Conservation (phyloP, 305 asterid species). For the Fraxinus latifolia region DNA sequence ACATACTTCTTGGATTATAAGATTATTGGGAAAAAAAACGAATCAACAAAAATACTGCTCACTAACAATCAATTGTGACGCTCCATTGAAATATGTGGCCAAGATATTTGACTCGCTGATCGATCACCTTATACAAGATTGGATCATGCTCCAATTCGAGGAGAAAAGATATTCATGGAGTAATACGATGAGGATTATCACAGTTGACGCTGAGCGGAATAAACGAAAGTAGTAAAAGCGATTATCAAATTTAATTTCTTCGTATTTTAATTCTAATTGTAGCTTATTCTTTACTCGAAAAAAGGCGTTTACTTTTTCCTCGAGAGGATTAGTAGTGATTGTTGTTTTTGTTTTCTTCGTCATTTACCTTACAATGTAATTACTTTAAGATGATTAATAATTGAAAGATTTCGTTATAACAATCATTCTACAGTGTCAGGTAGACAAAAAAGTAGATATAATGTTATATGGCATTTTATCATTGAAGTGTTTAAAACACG, state of each 20-base stretch:
- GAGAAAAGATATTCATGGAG: conserved; percentile 10
- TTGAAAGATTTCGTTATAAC: not conserved
- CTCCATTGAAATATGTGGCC: conserved; percentile 17
- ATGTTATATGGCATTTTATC: too few relatives aligned
- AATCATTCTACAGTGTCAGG: too few relatives aligned
- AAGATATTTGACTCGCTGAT: conserved; percentile 5
- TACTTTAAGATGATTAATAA: conserved; percentile 14
- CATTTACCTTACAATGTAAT: conserved; percentile 18
- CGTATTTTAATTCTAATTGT: conserved; percentile 22
- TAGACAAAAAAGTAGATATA: too few relatives aligned
- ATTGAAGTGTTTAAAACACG: too few relatives aligned
- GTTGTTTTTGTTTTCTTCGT: conserved; percentile 15
- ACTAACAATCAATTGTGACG: not conserved
- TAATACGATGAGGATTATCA: conserved; percentile 12
- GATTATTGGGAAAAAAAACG: not conserved
- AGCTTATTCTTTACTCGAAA: not conserved
- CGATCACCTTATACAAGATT: conserved; percentile 13
- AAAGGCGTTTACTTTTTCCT: not conserved
- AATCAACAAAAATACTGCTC: not conserved
- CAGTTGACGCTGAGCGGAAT: conserved; percentile 12
- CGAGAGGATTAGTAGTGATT: conserved; percentile 19
- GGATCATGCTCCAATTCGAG: conserved; percentile 14
- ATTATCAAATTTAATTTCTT: not conserved
- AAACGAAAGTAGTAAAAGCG: conserved; percentile 28
- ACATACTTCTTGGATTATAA: conserved; percentile 49